Conservation (phyloP, 2,329 filamentous ascomycete genomes). For the Calonectria ilicicola region DNA sequence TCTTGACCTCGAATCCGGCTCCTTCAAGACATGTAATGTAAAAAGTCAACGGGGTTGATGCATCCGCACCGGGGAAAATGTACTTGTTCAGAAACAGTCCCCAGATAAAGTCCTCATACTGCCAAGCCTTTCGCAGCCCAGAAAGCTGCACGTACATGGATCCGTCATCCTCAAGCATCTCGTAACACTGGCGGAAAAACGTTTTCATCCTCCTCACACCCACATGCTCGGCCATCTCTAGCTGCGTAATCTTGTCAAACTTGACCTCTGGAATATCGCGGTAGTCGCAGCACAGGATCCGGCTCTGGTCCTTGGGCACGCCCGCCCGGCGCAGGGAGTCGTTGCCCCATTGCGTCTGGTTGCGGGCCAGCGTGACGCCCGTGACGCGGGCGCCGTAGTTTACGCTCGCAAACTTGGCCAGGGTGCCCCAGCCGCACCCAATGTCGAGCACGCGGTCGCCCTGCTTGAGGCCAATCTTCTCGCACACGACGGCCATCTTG, state of each 20-base stretch:
- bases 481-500: conserved; percentile 91
- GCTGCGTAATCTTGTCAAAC: conserved; percentile 94
- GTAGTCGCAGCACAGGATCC: conserved; percentile 93
- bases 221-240: conserved; percentile 98
- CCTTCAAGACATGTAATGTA: conserved; percentile 85
- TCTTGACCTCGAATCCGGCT: conserved; percentile 77
- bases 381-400: conserved; percentile 88
- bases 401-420: conserved; percentile 88
- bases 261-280: conserved; percentile 87
- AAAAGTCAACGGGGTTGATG: conserved; percentile 88
- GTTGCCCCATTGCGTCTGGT: conserved; percentile 96
- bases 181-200: conserved; percentile 87
- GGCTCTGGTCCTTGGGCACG: conserved; percentile 84
- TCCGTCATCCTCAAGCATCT: conserved; percentile 95
- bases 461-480: conserved; percentile 86
- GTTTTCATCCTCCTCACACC: conserved; percentile 84
- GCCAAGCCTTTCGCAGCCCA: conserved; percentile 90
- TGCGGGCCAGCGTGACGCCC: conserved; percentile 90
- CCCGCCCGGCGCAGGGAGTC: conserved; percentile 82
- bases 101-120: conserved; percentile 97
- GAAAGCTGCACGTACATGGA: conserved; percentile 94
- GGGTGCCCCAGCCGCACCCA: conserved; percentile 94
- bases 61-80: conserved; percentile 94
- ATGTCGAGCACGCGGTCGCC: conserved; percentile 90
- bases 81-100: conserved; percentile 99